These are phyloP conservation scores for Saprolegnia diclina DNA, from an alignment of 352 stramenopile genomes.

Conservation along the genomic window DNA sequence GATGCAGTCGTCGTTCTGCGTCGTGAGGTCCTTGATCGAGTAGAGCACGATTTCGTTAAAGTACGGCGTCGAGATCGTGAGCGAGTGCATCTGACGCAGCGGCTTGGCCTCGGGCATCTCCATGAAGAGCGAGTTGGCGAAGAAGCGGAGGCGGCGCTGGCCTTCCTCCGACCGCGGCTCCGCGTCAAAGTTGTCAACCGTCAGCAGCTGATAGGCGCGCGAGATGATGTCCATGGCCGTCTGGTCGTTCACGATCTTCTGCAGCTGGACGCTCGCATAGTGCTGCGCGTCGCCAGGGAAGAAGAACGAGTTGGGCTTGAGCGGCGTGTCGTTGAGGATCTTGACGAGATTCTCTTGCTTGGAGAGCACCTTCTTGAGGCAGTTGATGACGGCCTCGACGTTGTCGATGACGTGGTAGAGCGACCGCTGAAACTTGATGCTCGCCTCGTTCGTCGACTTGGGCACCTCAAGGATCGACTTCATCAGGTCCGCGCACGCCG, in stretches of 20 bases:
- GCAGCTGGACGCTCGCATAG: slow-evolving; percentile 73
- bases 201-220: slow-evolving; percentile 78
- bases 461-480: slow-evolving; percentile 80
- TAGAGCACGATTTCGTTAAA: slow-evolving; percentile 89
- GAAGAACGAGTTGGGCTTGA: slow-evolving; percentile 86
- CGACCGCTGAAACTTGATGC: slow-evolving; percentile 83
- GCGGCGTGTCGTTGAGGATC: slow-evolving; percentile 72
- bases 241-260: slow-evolving; percentile 75
- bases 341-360: slow-evolving; percentile 86
- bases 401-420: slow-evolving; percentile 83
- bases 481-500: slow-evolving; percentile 69
- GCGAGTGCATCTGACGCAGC: slow-evolving; percentile 78
- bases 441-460: slow-evolving; percentile 61
- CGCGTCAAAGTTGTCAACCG: slow-evolving; percentile 84
- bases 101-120: slow-evolving; percentile 83
- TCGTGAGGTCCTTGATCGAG: slow-evolving; percentile 82
- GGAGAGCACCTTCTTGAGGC: slow-evolving; percentile 73
- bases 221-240: slow-evolving; percentile 80
- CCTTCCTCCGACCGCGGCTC: slow-evolving; percentile 82
- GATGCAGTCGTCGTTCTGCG: slow-evolving; percentile 88
- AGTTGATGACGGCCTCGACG: slow-evolving; percentile 72
- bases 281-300: slow-evolving; percentile 78
- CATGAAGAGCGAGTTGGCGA: slow-evolving; percentile 86
- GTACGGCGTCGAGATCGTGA: slow-evolving; percentile 82
- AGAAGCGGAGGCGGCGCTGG: slow-evolving; percentile 78